Evolutionary conservation across 148 eudicot genomes (phyloP).

Genomic region (Amaranthus cruentus): DNA sequence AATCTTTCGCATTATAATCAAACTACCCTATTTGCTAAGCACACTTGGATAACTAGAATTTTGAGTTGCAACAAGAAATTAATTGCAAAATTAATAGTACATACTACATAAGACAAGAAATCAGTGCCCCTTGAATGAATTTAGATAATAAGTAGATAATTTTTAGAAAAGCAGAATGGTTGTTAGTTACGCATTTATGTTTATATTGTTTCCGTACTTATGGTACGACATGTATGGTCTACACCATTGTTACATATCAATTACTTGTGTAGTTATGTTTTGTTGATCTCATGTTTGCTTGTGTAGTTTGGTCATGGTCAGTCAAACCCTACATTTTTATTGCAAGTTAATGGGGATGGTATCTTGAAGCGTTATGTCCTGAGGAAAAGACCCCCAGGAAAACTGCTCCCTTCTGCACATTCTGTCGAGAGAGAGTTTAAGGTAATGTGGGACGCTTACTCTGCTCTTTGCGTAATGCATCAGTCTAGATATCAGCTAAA

Average conservation of each 20-base stretch:
- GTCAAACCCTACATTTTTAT: constrained; percentile 83
- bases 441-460: constrained; percentile 25
- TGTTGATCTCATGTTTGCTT: constrained; percentile 8
- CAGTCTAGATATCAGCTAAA: too few relatives aligned
- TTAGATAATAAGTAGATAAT: not conserved
- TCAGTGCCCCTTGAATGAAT: not conserved
- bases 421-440: constrained; percentile 96
- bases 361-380: constrained; percentile 57
- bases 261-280: not conserved
- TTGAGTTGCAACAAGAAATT: not conserved
- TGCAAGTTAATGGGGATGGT: constrained; percentile 53
- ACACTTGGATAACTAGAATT: not conserved
- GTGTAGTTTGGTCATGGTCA: constrained; percentile 93
- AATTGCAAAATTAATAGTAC: not conserved
- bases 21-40: not conserved
- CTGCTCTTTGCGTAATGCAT: not conserved
- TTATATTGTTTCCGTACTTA: too few relatives aligned
- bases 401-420: constrained; percentile 86
- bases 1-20: not conserved
- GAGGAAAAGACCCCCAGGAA: constrained; percentile 88
- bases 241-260: not conserved
- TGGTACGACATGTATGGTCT: not conserved
- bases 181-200: not conserved
- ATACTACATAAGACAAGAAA: not conserved
- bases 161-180: not conserved